Percentiles rank a stretch among this genome's conserved stretches.
Conservation (phyloP, 2,329 filamentous ascomycete genomes). For the Ceratocystis papillata region DNA sequence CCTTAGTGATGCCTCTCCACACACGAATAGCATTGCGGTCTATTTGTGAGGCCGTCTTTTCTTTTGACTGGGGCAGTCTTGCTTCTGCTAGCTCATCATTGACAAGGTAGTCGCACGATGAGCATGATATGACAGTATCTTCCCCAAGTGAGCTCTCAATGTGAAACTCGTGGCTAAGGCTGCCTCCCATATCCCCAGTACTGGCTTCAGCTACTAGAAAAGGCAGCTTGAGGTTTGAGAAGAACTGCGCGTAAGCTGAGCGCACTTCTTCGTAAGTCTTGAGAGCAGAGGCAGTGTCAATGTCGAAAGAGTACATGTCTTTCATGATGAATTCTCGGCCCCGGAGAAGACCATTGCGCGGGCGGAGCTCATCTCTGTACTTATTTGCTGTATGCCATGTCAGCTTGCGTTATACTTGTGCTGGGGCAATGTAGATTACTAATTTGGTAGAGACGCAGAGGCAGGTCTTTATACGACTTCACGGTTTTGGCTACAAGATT, state of each 20-base stretch:
- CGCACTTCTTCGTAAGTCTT: conserved; percentile 68
- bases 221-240: conserved; percentile 71
- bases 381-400: conserved; percentile 55
- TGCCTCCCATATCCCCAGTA: conserved; percentile 92
- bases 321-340: conserved; percentile 96
- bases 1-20: conserved; percentile 57
- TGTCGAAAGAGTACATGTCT: conserved; percentile 92
- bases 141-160: conserved; percentile 70
- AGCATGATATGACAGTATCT: conserved; percentile 70
- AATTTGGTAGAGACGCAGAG: conserved; percentile 81
- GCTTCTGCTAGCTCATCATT: conserved; percentile 73
- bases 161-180: conserved; percentile 90
- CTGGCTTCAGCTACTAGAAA: conserved; percentile 79
- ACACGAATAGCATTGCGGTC: conserved; percentile 27
- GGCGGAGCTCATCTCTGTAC: conserved; percentile 84
- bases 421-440: conserved; percentile 40
- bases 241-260: conserved; percentile 61
- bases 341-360: conserved; percentile 75
- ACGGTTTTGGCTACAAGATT: conserved; percentile 60
- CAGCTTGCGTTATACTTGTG: neutral
- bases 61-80: conserved; percentile 22
- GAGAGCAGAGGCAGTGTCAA: conserved; percentile 55
- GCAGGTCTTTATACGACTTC: conserved; percentile 75
- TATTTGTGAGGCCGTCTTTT: neutral
- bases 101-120: conserved; percentile 60